Base-by-base conservation (phyloP, 352 stramenopile species). In the Pythium vanterpoolii region DNA sequence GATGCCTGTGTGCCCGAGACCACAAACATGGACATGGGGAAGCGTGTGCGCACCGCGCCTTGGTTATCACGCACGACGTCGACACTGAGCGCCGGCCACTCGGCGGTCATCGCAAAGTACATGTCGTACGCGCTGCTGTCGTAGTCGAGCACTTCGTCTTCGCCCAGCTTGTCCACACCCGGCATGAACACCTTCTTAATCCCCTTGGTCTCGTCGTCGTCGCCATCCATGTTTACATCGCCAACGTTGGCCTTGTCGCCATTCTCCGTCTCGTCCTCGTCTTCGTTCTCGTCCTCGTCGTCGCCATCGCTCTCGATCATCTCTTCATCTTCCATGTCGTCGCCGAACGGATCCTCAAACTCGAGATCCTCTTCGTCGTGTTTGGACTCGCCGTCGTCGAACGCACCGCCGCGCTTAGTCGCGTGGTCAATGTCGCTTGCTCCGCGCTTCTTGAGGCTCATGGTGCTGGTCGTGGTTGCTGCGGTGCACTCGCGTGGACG, bases 121-220 rank as follows among this genome's bases (percentile, higher is more conserved):
- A 99, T 99, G 73, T 98, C 96, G 82, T 99, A 99, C 7, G 98
- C 98, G 31, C 83, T 97, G 69, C 90, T 97, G 73, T 99, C 97
- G 82, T 99, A 99, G 77, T 99, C 97, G 36, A 99, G 85, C 69
- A 97, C 82, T 69, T 98, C 89, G 56, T 96, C 94, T 46, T 97
- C 89, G 45, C 79, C 71, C 27, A 98, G 69, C 56, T 86, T 83
- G 72, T 98, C 86, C 45, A 95, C 80, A 27, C 87, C 89, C 11
- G 96, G 94, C 83, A 98, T 91, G 82, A 97, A 99, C 28, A 98
- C 94, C 73, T 96, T 84, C 79, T 87, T 92, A 34, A 74, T 64
- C 56, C 74, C 58, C 51, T 83, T 77, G 18, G 77, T 67, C 14
- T 72, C 63, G 23, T 87, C 72, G 18, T 91, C 81, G 19, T 71